phyloP scores from a whole-genome alignment of 495 filamentous ascomycete genomes.

The Lophium mytilinum region DNA sequence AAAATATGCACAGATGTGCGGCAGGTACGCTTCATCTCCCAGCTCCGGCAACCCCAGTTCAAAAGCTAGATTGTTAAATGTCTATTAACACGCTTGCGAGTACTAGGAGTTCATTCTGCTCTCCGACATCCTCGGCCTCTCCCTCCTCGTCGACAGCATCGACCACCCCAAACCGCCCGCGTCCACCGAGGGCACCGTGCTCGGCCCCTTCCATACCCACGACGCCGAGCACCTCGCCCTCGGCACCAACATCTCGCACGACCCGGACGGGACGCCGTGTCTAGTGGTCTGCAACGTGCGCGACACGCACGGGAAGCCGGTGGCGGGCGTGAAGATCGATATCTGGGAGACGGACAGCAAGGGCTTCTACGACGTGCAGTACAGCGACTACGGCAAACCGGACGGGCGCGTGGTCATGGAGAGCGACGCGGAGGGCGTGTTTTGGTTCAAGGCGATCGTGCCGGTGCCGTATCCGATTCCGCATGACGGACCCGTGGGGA shows the following conservation, averaged over 20 bases:
- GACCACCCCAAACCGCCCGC: conserved; percentile 76
- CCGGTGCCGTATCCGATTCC: conserved; percentile 89
- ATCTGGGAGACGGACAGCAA: conserved; percentile 91
- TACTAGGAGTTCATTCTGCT: conserved; percentile 85
- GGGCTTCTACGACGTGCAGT: conserved; percentile 87
- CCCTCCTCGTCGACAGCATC: conserved; percentile 81
- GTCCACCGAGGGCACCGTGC: conserved; percentile 78
- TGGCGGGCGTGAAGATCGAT: conserved; percentile 67
- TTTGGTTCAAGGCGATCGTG: conserved; percentile 84
- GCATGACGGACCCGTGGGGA: conserved; percentile 81
- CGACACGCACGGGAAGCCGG: conserved; percentile 58
- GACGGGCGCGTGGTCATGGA: conserved; percentile 77
- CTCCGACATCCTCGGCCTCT: conserved; percentile 83
- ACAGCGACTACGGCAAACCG: conserved; percentile 50
- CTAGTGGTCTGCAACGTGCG: conserved; percentile 69
- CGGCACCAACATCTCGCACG: conserved; percentile 64
- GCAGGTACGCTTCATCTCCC: conserved; percentile 18
- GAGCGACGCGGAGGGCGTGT: conserved; percentile 59
- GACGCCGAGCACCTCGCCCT: conserved; percentile 60
- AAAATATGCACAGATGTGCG: conserved; percentile 38
- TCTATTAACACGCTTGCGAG: background rate
- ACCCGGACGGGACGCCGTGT: conserved; percentile 60
- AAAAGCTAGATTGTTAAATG: background rate
- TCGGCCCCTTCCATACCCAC: conserved; percentile 91
- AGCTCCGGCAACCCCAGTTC: background rate